Evolutionary conservation across 164 flowering plant species (phyloP).

Genomic region (Cinnamomum chago): DNA sequence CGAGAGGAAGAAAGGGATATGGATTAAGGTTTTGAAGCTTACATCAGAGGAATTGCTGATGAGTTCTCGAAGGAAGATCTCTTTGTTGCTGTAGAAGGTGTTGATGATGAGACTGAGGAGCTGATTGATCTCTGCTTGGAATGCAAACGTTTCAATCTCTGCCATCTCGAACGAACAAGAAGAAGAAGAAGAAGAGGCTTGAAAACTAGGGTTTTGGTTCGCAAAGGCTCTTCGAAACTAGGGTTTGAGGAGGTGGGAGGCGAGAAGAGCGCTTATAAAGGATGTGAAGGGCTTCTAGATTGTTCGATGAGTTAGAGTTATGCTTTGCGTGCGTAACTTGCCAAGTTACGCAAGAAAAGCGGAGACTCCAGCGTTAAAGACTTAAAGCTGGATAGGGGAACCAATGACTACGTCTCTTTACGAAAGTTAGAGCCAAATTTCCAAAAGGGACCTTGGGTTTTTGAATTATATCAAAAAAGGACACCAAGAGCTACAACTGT

Average conservation of each 20-base stretch:
- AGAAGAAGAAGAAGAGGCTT: too few relatives aligned
- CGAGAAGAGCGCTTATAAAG: neutral
- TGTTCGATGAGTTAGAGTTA: neutral
- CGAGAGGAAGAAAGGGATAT: too few relatives aligned
- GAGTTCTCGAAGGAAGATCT: conserved; percentile 77
- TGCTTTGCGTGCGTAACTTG: too few relatives aligned
- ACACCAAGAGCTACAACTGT: too few relatives aligned
- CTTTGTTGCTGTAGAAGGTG: conserved; percentile 83
- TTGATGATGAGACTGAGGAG: conserved; percentile 62
- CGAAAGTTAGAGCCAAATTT: too few relatives aligned
- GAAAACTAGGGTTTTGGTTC: too few relatives aligned
- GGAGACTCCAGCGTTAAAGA: too few relatives aligned
- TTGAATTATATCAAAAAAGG: too few relatives aligned
- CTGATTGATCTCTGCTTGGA: conserved; percentile 67
- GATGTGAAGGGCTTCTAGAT: conserved; percentile 2
- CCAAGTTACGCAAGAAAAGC: too few relatives aligned
- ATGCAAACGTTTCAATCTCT: conserved; percentile 51
- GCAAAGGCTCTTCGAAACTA: neutral
- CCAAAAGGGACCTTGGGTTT: too few relatives aligned
- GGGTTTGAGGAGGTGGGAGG: neutral
- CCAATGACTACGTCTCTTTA: too few relatives aligned
- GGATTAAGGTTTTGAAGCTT: neutral
- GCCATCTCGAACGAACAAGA: neutral
- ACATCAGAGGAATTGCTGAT: conserved; percentile 80
- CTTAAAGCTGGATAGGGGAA: too few relatives aligned